Evolutionary conservation across 305 asterid genomes (phyloP).

Genomic region (Fraxinus floribunda): DNA sequence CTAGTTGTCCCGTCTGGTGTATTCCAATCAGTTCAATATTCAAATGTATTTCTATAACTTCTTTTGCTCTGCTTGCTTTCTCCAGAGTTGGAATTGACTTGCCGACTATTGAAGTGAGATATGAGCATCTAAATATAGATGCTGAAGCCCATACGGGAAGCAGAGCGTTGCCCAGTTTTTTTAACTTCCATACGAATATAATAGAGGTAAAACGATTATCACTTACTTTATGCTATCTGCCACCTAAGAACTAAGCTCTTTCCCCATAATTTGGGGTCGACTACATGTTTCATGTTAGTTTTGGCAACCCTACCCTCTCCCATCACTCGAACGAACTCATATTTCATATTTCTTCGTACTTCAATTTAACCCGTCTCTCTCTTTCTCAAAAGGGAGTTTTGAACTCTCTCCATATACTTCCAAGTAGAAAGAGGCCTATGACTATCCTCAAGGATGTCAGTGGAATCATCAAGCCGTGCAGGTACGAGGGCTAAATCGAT

Average conservation of each 20-base stretch:
- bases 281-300: neutral
- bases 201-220: conserved; percentile 41
- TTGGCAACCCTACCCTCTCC: neutral
- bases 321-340: neutral
- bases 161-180: conserved; percentile 58
- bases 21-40: neutral
- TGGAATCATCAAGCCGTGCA: conserved; percentile 65
- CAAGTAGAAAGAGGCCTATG: conserved; percentile 51
- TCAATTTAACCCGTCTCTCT: neutral
- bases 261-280: neutral
- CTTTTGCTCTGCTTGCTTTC: neutral
- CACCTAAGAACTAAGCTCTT: neutral
- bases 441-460: conserved; percentile 63
- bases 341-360: neutral
- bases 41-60: conserved; percentile 15
- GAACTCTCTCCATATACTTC: conserved; percentile 34
- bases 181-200: conserved; percentile 41
- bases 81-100: conserved; percentile 77
- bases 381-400: conserved; percentile 38
- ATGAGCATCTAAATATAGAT: conserved; percentile 55
- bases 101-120: conserved; percentile 77
- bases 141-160: conserved; percentile 57
- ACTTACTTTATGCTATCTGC: neutral
- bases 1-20: neutral
- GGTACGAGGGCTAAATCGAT: conserved; percentile 25